Evolutionary conservation across 2,329 filamentous ascomycete species (phyloP), one percentile per base, ranked within the genome.

Genomic region (Corinectria fuckeliana): DNA sequence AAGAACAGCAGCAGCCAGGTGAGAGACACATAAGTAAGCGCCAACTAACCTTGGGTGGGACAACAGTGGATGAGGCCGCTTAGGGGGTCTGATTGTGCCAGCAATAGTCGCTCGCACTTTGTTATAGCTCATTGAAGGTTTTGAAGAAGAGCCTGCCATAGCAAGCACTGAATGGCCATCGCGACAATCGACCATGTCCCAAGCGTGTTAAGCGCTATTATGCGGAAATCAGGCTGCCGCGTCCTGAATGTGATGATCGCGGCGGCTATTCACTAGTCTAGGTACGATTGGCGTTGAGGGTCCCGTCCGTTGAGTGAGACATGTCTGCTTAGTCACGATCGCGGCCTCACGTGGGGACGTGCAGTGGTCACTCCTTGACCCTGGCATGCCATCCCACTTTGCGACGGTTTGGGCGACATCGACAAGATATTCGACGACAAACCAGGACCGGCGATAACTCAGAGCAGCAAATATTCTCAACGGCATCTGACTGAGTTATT

Each of bases 321-420:
- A 13, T 36, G 23, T 39, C 6, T 25, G 67, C 72, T 78, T 74
- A 78, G 74, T 78, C 75, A 78, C 64, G 48, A 10, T 58, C 72
- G 66, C 72, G 70, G 66, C 57, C 58, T 71, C 75, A 77, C 73
- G 74, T 76, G 74, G 69, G 50, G 63, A 58, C 67, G 68, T 71
- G 70, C 58, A 67, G 60, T 51, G 48, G 53, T 60, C 62, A 66
- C 62, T 56, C 66, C 65, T 54, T 20, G 56, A 60, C 55, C 62
- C 64, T 64, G 50, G 64, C 50, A 52, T 56, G 50, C 58, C 61
- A 71, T 71, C 67, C 66, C 69, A 71, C 66, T 71, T 69, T 70
- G 63, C 66, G 63, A 65, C 60, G 60, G 42, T 55, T 61, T 63
- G 50, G 55, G 58, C 55, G 62, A 56, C 54, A 50, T 61, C 49